phyloP scores from a whole-genome alignment of 768 basidiomycete genomes.

The Kwoniella mangroviensis region DNA sequence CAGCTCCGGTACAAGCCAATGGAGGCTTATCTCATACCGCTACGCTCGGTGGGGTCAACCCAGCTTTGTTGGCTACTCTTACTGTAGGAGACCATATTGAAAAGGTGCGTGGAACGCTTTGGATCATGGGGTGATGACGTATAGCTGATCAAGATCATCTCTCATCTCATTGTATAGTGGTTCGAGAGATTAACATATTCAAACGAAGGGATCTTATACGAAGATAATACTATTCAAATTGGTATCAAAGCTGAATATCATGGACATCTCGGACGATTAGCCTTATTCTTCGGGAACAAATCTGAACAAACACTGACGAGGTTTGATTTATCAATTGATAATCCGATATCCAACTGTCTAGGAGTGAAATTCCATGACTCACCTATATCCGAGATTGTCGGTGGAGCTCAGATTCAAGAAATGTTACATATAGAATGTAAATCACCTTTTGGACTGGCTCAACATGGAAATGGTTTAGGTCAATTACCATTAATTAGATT shows the following conservation, averaged over 20 bases:
- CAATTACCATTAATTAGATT: conserved; percentile 74
- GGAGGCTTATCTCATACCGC: conserved; percentile 30
- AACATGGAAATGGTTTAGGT: conserved; percentile 42
- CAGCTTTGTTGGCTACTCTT: conserved; percentile 62
- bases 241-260: conserved; percentile 97
- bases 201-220: conserved; percentile 88
- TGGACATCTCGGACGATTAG: conserved; percentile 88
- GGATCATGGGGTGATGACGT: too few relatives aligned
- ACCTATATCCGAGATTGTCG: conserved; percentile 76
- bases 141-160: conserved; percentile 8
- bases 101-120: conserved; percentile 56
- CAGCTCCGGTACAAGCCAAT: conserved; percentile 1
- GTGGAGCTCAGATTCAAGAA: conserved; percentile 89
- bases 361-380: conserved; percentile 87
- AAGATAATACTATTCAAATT: conserved; percentile 92
- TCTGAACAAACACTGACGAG: conserved; percentile 83
- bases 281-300: conserved; percentile 96
- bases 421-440: conserved; percentile 94
- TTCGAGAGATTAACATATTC: conserved; percentile 79
- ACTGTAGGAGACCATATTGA: conserved; percentile 71
- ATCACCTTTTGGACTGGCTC: conserved; percentile 66
- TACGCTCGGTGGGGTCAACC: conserved; percentile 46
- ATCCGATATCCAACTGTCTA: conserved; percentile 74
- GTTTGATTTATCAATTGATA: conserved; percentile 78
- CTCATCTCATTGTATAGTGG: conserved; percentile 63